Conservation (phyloP, 306 rosid species). For the Dryas alaskensis region DNA sequence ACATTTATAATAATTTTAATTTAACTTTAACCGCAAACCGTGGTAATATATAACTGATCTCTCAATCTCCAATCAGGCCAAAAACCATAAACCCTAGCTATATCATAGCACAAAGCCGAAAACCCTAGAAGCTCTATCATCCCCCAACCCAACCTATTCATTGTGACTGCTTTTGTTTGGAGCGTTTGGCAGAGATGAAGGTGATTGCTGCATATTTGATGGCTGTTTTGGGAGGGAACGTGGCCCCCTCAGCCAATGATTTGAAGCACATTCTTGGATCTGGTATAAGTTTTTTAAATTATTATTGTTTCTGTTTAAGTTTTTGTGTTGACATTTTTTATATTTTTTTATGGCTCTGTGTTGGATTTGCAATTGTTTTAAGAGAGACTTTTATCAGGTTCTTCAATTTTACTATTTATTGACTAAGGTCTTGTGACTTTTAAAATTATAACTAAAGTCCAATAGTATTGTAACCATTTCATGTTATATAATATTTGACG, state of each 20-base stretch:
- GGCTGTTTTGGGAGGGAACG: conserved; percentile 77
- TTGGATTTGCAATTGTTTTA: no score
- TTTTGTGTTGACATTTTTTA: not conserved
- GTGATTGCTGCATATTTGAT: conserved; percentile 62
- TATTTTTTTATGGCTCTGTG: not conserved
- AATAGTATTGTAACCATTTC: no score
- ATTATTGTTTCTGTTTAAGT: not conserved
- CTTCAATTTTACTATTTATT: no score
- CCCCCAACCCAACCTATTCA: not conserved
- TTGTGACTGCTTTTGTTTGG: not conserved
- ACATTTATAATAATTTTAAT: no score
- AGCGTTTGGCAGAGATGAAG: conserved; percentile 53
- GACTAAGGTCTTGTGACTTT: no score
- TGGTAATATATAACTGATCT: no score
- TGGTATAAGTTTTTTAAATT: conserved; percentile 21
- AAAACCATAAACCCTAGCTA: not conserved
- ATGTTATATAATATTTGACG: no score
- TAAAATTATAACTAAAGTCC: no score
- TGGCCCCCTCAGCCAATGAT: conserved; percentile 46
- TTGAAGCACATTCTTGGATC: conserved; percentile 50
- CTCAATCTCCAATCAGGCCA: no score
- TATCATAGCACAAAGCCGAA: not conserved
- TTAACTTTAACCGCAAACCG: no score
- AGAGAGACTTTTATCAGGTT: no score
- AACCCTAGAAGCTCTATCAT: conserved; percentile 3